A percentile compares a stretch with the other conserved stretches of the same genome.
Conservation (phyloP, 1,284 basidiomycete genomes). For the Ceratobasidium sp. region DNA sequence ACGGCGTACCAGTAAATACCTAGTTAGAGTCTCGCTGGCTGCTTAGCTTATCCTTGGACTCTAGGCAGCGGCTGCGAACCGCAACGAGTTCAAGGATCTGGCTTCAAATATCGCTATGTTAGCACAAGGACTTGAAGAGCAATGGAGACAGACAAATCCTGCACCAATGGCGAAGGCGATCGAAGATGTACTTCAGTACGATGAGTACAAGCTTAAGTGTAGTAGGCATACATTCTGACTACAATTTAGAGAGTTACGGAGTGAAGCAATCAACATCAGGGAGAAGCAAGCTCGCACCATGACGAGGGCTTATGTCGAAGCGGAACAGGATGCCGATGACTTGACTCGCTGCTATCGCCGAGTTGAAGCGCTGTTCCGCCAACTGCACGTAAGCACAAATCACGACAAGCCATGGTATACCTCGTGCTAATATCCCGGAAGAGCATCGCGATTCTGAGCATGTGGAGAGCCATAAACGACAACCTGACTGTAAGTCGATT, state of each 20-base stretch:
- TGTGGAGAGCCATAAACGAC: conserved; percentile 3
- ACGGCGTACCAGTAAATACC: neutral
- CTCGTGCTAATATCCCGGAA: neutral
- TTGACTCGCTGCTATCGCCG: neutral
- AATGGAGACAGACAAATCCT: neutral
- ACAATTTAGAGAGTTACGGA: neutral
- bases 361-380: neutral
- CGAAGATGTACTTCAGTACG: neutral
- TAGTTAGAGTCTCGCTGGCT: neutral
- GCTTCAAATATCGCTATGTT: no score
- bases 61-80: neutral
- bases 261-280: neutral
- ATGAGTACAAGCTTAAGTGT: neutral
- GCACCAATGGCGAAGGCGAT: neutral
- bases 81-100: no score
- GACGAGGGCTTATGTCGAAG: neutral
- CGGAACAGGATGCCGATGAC: neutral
- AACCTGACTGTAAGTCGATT: neutral
- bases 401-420: neutral
- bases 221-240: neutral
- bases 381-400: neutral
- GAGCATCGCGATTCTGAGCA: neutral
- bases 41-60: no score
- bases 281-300: neutral
- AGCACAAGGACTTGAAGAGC: no score